These are phyloP conservation scores for Besnoitia besnoiti DNA, from an alignment of 169 alveolate species.

Conservation along the genomic window DNA sequence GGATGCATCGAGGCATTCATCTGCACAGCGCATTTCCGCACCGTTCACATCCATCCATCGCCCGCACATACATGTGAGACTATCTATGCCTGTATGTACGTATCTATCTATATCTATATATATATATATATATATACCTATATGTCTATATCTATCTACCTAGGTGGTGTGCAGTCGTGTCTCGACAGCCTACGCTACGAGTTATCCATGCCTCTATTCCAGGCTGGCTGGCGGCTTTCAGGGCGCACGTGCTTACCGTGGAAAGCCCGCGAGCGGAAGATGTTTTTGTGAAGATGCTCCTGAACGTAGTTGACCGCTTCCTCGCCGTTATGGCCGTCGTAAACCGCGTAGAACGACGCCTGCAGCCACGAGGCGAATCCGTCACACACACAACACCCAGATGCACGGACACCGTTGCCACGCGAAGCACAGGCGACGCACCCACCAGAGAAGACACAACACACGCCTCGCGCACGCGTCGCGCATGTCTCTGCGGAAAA, in stretches of 20 bases:
- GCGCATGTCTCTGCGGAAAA: no score
- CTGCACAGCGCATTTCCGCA: no score
- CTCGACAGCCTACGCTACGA: no score
- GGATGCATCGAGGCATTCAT: no score
- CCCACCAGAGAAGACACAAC: background rate
- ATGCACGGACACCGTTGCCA: background rate
- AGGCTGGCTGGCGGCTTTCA: no score
- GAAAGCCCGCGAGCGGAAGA: slow-evolving; percentile 38
- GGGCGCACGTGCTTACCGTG: slow-evolving; percentile 27
- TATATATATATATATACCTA: no score
- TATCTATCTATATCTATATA: no score
- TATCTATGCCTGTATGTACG: background rate
- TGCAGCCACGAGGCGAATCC: background rate
- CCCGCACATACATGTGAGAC: background rate
- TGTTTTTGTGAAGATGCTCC: slow-evolving; percentile 72
- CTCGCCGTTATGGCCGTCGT: slow-evolving; percentile 83
- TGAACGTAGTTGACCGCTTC: slow-evolving; percentile 76
- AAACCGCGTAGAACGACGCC: slow-evolving; percentile 76
- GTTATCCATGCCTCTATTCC: no score
- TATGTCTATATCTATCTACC: no score
- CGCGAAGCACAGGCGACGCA: background rate
- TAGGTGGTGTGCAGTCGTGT: no score
- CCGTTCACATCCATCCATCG: background rate
- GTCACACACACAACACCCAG: background rate
- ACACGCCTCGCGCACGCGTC: no score